Evolutionary conservation across 257 asterid genomes (phyloP).

Genomic region (Solanum piurae): DNA sequence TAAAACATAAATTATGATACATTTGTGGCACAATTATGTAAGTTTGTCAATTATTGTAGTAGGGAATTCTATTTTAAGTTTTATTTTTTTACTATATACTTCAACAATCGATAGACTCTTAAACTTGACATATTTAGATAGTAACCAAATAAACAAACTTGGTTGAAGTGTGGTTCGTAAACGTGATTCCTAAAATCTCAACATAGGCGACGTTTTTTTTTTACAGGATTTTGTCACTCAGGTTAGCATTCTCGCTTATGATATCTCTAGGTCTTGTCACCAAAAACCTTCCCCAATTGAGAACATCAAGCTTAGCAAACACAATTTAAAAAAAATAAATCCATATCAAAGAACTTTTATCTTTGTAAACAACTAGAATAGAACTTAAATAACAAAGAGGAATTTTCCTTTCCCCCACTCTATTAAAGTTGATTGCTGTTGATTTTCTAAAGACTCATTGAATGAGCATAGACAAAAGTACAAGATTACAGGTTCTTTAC

Average conservation of each 20-base stretch:
- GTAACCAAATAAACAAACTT: neutral
- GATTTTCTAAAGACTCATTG: neutral
- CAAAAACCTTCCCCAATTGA: neutral
- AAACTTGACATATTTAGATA: neutral
- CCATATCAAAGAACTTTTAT: neutral
- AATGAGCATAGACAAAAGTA: neutral
- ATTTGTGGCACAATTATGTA: neutral
- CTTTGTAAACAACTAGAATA: neutral
- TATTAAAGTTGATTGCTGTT: neutral
- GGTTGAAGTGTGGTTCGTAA: neutral
- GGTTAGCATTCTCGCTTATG: fast-evolving
- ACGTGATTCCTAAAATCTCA: neutral
- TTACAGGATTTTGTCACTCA: neutral
- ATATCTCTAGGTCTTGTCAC: neutral
- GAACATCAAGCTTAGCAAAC: neutral
- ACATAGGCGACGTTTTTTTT: too few species aligned
- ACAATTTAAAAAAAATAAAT: fast-evolving
- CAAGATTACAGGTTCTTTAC: neutral
- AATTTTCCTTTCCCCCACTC: neutral
- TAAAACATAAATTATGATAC: neutral
- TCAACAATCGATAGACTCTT: too few species aligned
- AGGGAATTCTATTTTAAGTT: neutral
- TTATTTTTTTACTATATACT: too few species aligned
- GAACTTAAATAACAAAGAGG: neutral
- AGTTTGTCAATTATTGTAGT: neutral